Evolutionary conservation across 2,329 filamentous ascomycete genomes (phyloP), one percentile per base, ranked within the genome.

Genomic region (Neofusicoccum cordaticola): DNA sequence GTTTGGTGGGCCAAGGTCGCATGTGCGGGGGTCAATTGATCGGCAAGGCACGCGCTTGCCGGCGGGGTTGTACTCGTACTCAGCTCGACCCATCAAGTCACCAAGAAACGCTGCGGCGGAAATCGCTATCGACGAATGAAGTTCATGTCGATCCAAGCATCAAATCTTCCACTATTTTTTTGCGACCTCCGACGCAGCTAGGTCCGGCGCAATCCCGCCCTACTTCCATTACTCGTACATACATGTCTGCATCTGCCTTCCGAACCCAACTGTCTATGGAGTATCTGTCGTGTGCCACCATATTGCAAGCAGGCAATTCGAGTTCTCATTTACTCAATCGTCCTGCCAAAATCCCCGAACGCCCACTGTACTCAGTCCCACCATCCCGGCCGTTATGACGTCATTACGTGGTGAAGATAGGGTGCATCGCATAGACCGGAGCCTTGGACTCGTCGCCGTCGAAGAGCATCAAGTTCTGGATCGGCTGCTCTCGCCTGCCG

Each of bases 381-480:
- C n/a, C 37, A 39, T 31, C 52, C 13, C 11, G 5, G 37, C 9
- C 17, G 7, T 22, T n/a, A 37, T 60, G 56, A 60, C 56, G 42
- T 56, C 50, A 37, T 64, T 17, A 64, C 15, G 42, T 57, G 35
- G 62, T 58, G 63, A 85, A 84, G 68, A 85, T 82, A 0, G 92
- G 91, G 73, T 96, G 92, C 47, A 98, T 82, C 1, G 92, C 85
- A 74, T 95, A 97, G 69, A 95, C 88, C 1, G 88, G 88, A 0
- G 90, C 91, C 68, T 91, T 86, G 77, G 91, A 90, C 51, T 84
- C 85, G 70, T 92, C 90, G 13, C 93, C 93, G 75, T 98, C 93
- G 72, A 98, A 97, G 19, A 98, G 82, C 57, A 97, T 85, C 75
- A 97, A 87, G 77, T 99, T 99, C 80, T 99, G 95, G 47, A 99